Percentiles rank a stretch among this genome's conserved stretches.
Conservation (phyloP, 2,329 filamentous ascomycete species). For the Penicillium sp. region DNA sequence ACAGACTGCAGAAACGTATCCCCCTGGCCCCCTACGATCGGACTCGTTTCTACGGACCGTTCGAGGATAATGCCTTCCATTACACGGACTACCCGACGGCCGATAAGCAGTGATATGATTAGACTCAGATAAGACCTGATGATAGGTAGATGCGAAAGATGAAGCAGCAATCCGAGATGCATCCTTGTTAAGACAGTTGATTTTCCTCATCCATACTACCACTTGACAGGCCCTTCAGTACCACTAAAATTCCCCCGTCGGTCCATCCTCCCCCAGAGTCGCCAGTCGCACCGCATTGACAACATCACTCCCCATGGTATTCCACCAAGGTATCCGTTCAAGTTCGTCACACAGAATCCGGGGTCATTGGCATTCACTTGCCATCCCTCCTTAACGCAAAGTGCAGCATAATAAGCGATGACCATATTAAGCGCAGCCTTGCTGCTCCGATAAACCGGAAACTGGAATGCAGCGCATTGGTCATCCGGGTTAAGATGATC, state of each 20-base stretch:
- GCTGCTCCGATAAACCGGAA: not conserved
- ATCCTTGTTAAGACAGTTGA: too few species aligned
- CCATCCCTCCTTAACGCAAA: not conserved
- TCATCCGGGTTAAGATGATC: not conserved
- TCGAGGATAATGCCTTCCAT: conserved; percentile 35
- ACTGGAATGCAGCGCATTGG: not conserved
- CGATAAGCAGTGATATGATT: conserved; percentile 6
- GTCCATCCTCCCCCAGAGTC: not conserved
- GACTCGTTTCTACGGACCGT: conserved; percentile 48
- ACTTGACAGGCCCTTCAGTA: not conserved
- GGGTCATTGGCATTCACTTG: not conserved
- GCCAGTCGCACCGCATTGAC: not conserved
- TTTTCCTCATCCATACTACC: not conserved
- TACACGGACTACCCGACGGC: conserved; percentile 35
- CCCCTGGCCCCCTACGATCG: conserved; percentile 49
- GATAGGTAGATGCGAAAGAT: not conserved
- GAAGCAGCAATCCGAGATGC: too few species aligned
- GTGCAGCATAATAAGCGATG: not conserved
- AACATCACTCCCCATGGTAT: not conserved
- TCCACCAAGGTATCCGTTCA: not conserved
- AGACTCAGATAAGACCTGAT: conserved; percentile 2
- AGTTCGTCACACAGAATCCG: not conserved
- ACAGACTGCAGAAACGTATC: conserved; percentile 45
- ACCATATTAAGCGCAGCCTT: not conserved
- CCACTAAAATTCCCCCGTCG: not conserved